Conservation (phyloP, 1,284 basidiomycete genomes). For the Cutaneotrichosporon cutaneum region DNA sequence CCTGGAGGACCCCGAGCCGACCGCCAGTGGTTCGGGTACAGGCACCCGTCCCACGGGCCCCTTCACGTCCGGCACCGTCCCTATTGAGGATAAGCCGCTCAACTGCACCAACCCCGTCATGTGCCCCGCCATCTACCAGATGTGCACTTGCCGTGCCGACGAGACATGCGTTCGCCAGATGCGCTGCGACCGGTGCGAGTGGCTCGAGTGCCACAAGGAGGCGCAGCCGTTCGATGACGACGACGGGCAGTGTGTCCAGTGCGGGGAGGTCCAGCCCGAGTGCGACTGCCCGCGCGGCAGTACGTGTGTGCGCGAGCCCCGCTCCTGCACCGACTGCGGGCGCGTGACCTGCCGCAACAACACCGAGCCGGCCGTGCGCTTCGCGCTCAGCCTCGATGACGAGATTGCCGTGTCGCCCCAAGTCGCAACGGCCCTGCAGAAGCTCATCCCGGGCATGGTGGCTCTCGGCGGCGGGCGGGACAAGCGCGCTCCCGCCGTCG, state of each 20-base stretch:
- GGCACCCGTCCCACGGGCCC: not conserved
- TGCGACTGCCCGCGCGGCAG: not conserved
- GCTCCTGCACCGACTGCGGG: not conserved
- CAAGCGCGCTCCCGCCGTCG: not conserved
- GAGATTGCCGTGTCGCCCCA: not conserved
- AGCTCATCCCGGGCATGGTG: not conserved
- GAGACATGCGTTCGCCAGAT: not conserved
- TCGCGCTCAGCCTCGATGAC: not conserved
- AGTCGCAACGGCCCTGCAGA: not conserved
- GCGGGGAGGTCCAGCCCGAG: not conserved
- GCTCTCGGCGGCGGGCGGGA: not conserved
- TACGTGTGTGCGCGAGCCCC: not conserved
- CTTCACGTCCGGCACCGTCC: not conserved
- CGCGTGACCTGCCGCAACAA: not conserved
- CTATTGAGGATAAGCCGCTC: not conserved
- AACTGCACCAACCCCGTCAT: not conserved
- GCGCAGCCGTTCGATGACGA: not conserved
- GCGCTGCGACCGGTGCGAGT: not conserved
- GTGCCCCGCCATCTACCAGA: slow-evolving; percentile 1
- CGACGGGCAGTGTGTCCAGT: not conserved
- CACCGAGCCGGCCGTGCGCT: not conserved
- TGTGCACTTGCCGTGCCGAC: not conserved
- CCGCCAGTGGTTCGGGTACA: too few species aligned
- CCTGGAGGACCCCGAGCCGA: not conserved
- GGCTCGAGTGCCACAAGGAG: slow-evolving; percentile 1